Conservation (phyloP, 164 flowering plant genomes). For the Umbellularia californica region DNA sequence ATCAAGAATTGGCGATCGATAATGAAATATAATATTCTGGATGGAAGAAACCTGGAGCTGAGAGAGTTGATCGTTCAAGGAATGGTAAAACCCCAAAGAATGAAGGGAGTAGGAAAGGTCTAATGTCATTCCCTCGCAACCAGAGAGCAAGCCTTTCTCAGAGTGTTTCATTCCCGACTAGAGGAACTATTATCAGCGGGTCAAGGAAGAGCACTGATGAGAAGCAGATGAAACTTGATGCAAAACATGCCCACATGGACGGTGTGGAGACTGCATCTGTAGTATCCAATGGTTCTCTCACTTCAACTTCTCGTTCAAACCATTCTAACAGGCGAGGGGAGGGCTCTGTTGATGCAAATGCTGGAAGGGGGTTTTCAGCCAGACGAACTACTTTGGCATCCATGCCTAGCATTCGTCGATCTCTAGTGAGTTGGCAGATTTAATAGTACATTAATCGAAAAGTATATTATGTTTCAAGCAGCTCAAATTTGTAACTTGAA, state of each 20-base stretch:
- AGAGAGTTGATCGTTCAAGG: slow-evolving; percentile 23
- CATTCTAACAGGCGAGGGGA: slow-evolving; percentile 18
- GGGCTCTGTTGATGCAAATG: slow-evolving; percentile 26
- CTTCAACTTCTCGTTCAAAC: slow-evolving; percentile 20
- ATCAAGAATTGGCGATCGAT: neutral
- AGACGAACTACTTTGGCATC: slow-evolving; percentile 29
- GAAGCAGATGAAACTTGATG: slow-evolving; percentile 27
- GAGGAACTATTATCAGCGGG: slow-evolving; percentile 30
- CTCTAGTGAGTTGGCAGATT: slow-evolving; percentile 30
- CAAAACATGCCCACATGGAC: slow-evolving; percentile 27
- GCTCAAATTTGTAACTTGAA: neutral
- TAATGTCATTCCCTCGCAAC: slow-evolving; percentile 21
- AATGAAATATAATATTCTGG: neutral
- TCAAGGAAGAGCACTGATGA: slow-evolving; percentile 54
- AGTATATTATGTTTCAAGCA: neutral
- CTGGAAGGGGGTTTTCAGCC: slow-evolving; percentile 15
- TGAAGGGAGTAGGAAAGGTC: slow-evolving; percentile 32
- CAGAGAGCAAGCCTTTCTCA: slow-evolving; percentile 44
- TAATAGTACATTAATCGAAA: too few relatives aligned
- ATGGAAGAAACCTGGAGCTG: slow-evolving; percentile 30
- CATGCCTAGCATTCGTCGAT: slow-evolving; percentile 18
- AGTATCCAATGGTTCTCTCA: slow-evolving; percentile 23
- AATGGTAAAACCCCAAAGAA: slow-evolving; percentile 31
- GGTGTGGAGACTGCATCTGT: slow-evolving; percentile 26
- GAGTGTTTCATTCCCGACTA: slow-evolving; percentile 63